Conservation (phyloP, 2,329 filamentous ascomycete genomes). For the Colletotrichum sp. region DNA sequence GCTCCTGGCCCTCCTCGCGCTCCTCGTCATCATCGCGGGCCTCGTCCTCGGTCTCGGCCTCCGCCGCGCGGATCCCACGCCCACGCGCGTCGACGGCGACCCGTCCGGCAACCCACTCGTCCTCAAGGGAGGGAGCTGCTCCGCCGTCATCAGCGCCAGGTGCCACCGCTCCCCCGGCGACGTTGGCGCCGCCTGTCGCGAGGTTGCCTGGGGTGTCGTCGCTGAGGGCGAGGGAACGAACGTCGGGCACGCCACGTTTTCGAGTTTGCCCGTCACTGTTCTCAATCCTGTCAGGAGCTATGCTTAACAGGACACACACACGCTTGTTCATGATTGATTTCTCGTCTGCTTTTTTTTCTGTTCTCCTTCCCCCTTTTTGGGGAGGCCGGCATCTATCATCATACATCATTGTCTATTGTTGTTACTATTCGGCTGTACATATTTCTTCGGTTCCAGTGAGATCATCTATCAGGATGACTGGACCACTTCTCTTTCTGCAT, state of each 20-base stretch:
- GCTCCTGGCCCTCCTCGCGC: slow-evolving; percentile 44
- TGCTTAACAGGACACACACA: slow-evolving; percentile 30
- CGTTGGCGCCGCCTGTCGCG: slow-evolving; percentile 37
- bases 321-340: background rate
- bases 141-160: slow-evolving; percentile 54
- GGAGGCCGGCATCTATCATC: background rate
- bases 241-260: slow-evolving; percentile 51
- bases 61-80: slow-evolving; percentile 40
- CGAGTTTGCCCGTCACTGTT: slow-evolving; percentile 35
- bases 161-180: slow-evolving; percentile 45
- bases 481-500: background rate
- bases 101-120: slow-evolving; percentile 53
- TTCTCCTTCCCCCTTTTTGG: background rate
- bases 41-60: slow-evolving; percentile 43
- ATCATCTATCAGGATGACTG: background rate
- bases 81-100: slow-evolving; percentile 37
- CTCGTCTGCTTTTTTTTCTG: background rate
- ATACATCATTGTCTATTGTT: background rate
- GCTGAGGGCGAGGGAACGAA: slow-evolving; percentile 40
- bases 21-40: slow-evolving; percentile 40
- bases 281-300: slow-evolving; percentile 43
- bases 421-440: background rate
- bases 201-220: slow-evolving; percentile 53
- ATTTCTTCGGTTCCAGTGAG: background rate
- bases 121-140: slow-evolving; percentile 52